phyloP scores from a whole-genome alignment of 2,329 filamentous ascomycete species.

The Neoascochyta sp. region DNA sequence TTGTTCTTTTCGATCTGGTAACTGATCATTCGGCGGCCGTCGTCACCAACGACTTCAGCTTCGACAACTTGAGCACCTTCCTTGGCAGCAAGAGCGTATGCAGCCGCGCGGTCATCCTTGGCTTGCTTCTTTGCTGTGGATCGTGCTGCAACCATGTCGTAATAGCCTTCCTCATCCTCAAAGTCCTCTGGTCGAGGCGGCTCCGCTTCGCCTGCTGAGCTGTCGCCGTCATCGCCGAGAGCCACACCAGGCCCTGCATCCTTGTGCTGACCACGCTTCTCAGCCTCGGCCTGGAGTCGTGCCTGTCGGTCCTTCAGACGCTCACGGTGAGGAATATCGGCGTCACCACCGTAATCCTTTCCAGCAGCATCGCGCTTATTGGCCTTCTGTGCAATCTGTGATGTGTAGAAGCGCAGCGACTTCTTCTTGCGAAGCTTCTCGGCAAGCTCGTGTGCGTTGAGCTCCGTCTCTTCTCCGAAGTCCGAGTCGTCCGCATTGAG shows the following conservation, averaged over 20 bases:
- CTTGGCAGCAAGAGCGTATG: constrained; percentile 52
- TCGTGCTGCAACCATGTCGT: constrained; percentile 75
- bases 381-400: constrained; percentile 91
- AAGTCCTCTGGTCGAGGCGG: constrained; percentile 42
- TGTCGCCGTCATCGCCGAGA: constrained; percentile 60
- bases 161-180: constrained; percentile 69
- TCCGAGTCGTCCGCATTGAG: constrained; percentile 68
- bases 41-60: constrained; percentile 67
- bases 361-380: constrained; percentile 76
- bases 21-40: constrained; percentile 87
- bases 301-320: constrained; percentile 80
- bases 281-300: constrained; percentile 82
- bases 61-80: constrained; percentile 61
- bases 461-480: constrained; percentile 82
- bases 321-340: constrained; percentile 83
- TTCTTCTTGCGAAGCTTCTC: constrained; percentile 90
- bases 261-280: constrained; percentile 68
- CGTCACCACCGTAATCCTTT: constrained; percentile 71
- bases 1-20: constrained; percentile 98
- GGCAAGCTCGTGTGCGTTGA: constrained; percentile 73
- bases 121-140: constrained; percentile 66
- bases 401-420: constrained; percentile 94
- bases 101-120: constrained; percentile 65
- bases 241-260: constrained; percentile 57
- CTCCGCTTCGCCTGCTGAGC: constrained; percentile 61